Evolutionary conservation across 2,329 filamentous ascomycete genomes (phyloP).

Genomic region (Verticillium isaacii): DNA sequence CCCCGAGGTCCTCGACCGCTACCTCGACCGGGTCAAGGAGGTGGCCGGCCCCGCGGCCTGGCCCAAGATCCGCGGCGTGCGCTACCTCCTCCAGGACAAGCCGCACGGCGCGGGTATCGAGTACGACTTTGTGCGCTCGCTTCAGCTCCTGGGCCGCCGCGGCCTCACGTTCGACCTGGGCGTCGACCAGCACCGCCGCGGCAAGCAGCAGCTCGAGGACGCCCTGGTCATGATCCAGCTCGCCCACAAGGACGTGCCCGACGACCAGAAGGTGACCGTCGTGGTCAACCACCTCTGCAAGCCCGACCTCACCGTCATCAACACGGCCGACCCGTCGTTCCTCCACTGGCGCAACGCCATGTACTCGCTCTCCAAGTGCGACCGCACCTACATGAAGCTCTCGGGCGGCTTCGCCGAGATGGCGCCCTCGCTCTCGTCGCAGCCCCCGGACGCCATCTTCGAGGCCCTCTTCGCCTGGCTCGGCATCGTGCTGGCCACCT

Average conservation of each 20-base stretch:
- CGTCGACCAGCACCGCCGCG: slow-evolving; percentile 74
- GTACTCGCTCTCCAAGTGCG: slow-evolving; percentile 58
- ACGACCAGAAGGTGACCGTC: slow-evolving; percentile 58
- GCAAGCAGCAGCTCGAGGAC: slow-evolving; percentile 69
- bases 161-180: slow-evolving; percentile 77
- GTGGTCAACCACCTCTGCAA: slow-evolving; percentile 88
- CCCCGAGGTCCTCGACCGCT: slow-evolving; percentile 53
- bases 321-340: slow-evolving; percentile 54
- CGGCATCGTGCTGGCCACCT: slow-evolving; percentile 64
- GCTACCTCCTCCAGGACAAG: slow-evolving; percentile 80
- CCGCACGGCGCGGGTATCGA: slow-evolving; percentile 60
- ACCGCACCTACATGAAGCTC: slow-evolving; percentile 82
- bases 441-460: slow-evolving; percentile 53
- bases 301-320: slow-evolving; percentile 66
- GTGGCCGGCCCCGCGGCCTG: slow-evolving; percentile 58
- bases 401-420: slow-evolving; percentile 79
- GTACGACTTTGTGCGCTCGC: slow-evolving; percentile 57
- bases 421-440: slow-evolving; percentile 45
- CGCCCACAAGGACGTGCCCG: slow-evolving; percentile 57
- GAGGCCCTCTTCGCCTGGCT: slow-evolving; percentile 65
- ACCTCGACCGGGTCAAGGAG: slow-evolving; percentile 57
- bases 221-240: slow-evolving; percentile 63
- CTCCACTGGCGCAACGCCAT: slow-evolving; percentile 66
- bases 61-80: slow-evolving; percentile 68
- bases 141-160: slow-evolving; percentile 60